Conservation (phyloP, 2,329 filamentous ascomycete genomes). For the Fusarium duplospermum region DNA sequence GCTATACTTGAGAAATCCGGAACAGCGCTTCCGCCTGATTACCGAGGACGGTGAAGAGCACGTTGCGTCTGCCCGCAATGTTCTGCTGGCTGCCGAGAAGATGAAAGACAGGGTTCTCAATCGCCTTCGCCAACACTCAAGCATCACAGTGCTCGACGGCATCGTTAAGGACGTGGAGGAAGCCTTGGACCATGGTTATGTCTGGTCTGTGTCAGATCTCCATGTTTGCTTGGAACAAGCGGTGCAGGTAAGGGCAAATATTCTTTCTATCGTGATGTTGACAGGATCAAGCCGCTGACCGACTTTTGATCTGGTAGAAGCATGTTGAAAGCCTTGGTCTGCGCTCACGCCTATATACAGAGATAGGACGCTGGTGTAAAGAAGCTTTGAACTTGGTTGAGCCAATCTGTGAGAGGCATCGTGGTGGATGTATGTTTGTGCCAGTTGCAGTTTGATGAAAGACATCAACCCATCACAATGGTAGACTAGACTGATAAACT, state of each 20-base stretch:
- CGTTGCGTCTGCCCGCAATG: neutral
- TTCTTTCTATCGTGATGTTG: neutral
- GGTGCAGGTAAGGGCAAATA: neutral
- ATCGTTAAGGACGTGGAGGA: no score
- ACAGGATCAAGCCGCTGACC: neutral
- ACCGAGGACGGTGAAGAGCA: no score
- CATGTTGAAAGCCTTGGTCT: neutral
- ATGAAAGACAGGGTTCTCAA: neutral
- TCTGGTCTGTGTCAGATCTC: neutral
- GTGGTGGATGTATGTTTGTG: neutral
- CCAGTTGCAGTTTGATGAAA: neutral
- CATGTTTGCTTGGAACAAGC: neutral
- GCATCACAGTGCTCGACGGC: fast-evolving
- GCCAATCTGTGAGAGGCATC: neutral
- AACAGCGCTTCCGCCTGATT: no score
- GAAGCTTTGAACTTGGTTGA: neutral
- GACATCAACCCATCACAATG: no score
- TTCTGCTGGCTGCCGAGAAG: fast-evolving
- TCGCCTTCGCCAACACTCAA: neutral
- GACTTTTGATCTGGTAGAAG: neutral
- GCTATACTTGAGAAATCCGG: neutral
- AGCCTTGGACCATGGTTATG: neutral
- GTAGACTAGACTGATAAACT: no score
- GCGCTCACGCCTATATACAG: neutral
- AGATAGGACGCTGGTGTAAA: neutral